Conservation (phyloP, 352 stramenopile genomes). For the Globisporangium okanoganense region DNA sequence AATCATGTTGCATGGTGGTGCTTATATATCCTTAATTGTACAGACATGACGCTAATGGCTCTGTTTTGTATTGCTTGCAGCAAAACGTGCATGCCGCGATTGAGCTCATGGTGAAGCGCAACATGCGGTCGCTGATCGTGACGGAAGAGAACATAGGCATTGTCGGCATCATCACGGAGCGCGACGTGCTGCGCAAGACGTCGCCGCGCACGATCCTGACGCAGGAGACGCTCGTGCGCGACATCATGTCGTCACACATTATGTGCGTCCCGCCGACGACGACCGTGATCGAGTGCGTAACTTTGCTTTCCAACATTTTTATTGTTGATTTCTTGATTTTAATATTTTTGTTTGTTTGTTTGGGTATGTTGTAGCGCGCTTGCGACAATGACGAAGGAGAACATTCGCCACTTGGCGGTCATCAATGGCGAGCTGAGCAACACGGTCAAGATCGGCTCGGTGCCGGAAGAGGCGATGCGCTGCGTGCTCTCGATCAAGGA, state of each 20-base stretch:
- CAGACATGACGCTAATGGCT: background rate
- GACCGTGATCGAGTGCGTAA: conserved; percentile 74
- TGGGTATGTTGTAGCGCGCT: conserved; percentile 38
- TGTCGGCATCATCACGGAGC: conserved; percentile 82
- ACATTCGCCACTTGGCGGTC: conserved; percentile 79
- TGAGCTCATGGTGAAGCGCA: conserved; percentile 72
- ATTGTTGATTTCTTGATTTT: background rate
- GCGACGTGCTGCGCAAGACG: conserved; percentile 77
- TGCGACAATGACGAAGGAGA: conserved; percentile 85
- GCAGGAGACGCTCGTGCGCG: conserved; percentile 55
- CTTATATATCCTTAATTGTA: background rate
- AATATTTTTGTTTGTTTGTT: background rate
- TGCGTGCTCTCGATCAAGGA: conserved; percentile 86
- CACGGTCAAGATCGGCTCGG: conserved; percentile 64
- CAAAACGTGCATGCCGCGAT: conserved; percentile 75
- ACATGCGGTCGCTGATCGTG: conserved; percentile 79
- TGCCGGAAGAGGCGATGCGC: conserved; percentile 81
- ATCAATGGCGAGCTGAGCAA: conserved; percentile 75
- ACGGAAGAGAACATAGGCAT: conserved; percentile 68
- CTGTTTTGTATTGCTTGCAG: conserved; percentile 19
- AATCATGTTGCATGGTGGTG: background rate
- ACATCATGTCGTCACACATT: conserved; percentile 85
- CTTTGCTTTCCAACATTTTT: background rate
- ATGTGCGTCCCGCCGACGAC: conserved; percentile 81
- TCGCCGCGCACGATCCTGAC: conserved; percentile 42